A percentile compares a stretch with the other conserved stretches of the same genome.
Evolutionary conservation across 495 filamentous ascomycete genomes (phyloP).

Genomic region (Hypoxylon intermedium): DNA sequence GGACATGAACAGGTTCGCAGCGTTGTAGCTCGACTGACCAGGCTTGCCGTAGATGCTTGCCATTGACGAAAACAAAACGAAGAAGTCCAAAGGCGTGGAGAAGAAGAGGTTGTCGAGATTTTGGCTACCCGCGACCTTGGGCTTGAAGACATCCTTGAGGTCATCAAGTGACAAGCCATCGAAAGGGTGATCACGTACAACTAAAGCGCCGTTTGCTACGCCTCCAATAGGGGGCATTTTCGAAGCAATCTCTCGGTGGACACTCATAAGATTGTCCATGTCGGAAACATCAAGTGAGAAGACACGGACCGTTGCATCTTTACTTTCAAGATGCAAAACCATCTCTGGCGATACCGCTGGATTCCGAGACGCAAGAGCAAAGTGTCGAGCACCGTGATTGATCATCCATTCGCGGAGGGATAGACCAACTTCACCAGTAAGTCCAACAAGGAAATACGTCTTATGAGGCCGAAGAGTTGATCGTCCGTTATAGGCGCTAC

Average conservation of each 20-base stretch:
- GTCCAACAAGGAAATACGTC: conserved; percentile 57
- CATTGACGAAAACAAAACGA: conserved; percentile 61
- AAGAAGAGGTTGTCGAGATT: conserved; percentile 49
- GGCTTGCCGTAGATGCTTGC: conserved; percentile 51
- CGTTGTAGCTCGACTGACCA: conserved; percentile 58
- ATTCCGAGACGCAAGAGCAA: conserved; percentile 56
- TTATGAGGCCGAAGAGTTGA: conserved; percentile 36
- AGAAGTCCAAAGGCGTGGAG: conserved; percentile 56
- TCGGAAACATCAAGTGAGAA: conserved; percentile 15
- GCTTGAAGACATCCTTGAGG: conserved; percentile 32
- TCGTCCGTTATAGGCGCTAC: neutral
- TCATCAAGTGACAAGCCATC: conserved; percentile 36
- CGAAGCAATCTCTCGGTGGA: conserved; percentile 3
- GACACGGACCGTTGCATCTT: neutral
- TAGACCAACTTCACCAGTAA: conserved; percentile 52
- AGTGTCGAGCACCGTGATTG: conserved; percentile 48
- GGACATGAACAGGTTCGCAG: conserved; percentile 57
- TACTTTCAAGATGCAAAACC: neutral
- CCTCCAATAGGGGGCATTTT: conserved; percentile 48
- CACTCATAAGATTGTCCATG: neutral
- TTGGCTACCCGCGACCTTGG: conserved; percentile 47
- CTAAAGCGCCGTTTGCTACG: conserved; percentile 50
- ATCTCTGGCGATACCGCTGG: neutral
- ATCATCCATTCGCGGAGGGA: conserved; percentile 61
- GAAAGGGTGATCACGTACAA: conserved; percentile 40